Percentiles rank a stretch among this genome's conserved stretches.
phyloP scores from a whole-genome alignment of 192 early-diverging fungal species.

The Podila clonocystis region DNA sequence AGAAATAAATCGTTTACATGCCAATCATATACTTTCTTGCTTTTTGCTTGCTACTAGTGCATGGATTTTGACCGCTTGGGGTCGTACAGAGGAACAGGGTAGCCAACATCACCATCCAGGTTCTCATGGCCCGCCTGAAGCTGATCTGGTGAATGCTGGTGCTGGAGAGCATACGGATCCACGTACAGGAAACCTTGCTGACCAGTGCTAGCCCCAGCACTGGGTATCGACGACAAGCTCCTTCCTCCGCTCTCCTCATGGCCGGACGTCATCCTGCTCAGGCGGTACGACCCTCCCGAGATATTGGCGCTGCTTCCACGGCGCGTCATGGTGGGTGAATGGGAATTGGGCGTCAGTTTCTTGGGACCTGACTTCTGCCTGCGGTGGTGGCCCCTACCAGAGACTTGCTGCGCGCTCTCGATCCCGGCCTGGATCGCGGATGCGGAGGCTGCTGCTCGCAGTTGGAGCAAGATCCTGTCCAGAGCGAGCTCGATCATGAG shows the following conservation, averaged over 20 bases:
- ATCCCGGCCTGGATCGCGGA: conserved; percentile 28
- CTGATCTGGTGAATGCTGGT: neutral
- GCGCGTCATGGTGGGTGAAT: conserved; percentile 11
- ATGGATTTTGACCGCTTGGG: conserved; percentile 45
- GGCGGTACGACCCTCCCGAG: conserved; percentile 2
- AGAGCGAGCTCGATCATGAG: conserved; percentile 77
- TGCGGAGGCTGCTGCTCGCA: conserved; percentile 30
- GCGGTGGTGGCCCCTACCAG: conserved; percentile 21
- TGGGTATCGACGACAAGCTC: no score
- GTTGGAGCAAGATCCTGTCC: conserved; percentile 55
- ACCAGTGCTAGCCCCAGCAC: no score
- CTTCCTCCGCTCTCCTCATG: neutral
- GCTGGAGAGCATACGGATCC: neutral
- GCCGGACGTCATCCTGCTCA: conserved; percentile 18
- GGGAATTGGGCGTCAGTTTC: conserved; percentile 16
- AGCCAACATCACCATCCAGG: neutral
- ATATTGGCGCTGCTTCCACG: conserved; percentile 27
- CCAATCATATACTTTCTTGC: no score
- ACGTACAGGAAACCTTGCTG: neutral
- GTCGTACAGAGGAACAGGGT: conserved; percentile 28
- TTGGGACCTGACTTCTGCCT: conserved; percentile 49
- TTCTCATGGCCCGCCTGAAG: neutral
- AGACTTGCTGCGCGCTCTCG: conserved; percentile 9
- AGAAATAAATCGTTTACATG: no score
- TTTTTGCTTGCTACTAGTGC: conserved; percentile 3